Percentiles rank a stretch among this genome's conserved stretches.
These are phyloP conservation scores for Cyclocybe aegerita DNA, from an alignment of 768 basidiomycete species.

Conservation along the genomic window DNA sequence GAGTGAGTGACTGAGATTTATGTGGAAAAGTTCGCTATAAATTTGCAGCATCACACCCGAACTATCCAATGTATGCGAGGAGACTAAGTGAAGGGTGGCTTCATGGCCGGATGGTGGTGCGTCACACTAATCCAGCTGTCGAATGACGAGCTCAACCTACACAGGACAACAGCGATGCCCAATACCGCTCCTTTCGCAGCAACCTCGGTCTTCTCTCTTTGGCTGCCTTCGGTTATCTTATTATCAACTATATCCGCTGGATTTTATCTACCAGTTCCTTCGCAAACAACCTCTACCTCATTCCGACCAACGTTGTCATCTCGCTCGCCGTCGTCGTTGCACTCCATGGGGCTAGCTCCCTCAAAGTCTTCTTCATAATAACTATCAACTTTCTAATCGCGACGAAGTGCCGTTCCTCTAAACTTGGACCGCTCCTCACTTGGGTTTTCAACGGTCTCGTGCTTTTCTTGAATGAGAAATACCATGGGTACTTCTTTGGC, in stretches of 20 bases:
- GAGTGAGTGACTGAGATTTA: constrained; percentile 49
- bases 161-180: constrained; percentile 90
- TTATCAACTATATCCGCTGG: constrained; percentile 49
- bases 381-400: constrained; percentile 67
- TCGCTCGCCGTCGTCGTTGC: constrained; percentile 64
- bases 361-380: constrained; percentile 80
- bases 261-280: constrained; percentile 18
- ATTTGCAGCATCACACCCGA: constrained; percentile 64
- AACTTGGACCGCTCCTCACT: constrained; percentile 49
- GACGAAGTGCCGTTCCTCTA: constrained; percentile 41
- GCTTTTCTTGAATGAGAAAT: constrained; percentile 75
- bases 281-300: constrained; percentile 30
- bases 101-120: constrained; percentile 73
- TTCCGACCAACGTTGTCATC: constrained; percentile 61
- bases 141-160: constrained; percentile 4
- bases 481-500: constrained; percentile 71
- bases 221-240: constrained; percentile 51
- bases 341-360: constrained; percentile 76
- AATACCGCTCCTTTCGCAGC: constrained; percentile 85
- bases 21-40: not conserved
- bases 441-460: constrained; percentile 79
- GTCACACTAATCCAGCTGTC: constrained; percentile 25
- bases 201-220: constrained; percentile 67
- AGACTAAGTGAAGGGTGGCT: constrained; percentile 79
- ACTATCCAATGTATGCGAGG: constrained; percentile 60